These are phyloP conservation scores for Cyclocybe cylindracea DNA, from an alignment of 768 basidiomycete species.

Conservation along the genomic window DNA sequence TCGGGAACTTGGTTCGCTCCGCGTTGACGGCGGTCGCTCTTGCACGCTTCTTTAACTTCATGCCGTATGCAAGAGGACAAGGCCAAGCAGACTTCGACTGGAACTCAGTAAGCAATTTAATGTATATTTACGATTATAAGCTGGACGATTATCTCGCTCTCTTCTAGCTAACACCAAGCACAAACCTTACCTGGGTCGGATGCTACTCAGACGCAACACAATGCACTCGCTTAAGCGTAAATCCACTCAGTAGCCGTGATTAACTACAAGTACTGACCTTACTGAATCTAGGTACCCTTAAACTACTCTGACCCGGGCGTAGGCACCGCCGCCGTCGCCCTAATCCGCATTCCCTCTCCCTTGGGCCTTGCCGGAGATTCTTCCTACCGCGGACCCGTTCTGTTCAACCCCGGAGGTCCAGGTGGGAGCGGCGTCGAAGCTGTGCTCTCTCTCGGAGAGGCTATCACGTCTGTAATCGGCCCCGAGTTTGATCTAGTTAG, in stretches of 20 bases:
- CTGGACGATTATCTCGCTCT: too few species aligned
- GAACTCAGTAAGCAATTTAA: too few species aligned
- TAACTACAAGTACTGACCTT: background rate
- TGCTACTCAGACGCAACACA: slow-evolving; percentile 24
- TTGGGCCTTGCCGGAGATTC: slow-evolving; percentile 18
- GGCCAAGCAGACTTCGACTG: too few species aligned
- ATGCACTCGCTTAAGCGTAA: slow-evolving; percentile 33
- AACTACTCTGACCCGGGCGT: slow-evolving; percentile 42
- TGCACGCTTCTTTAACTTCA: too few species aligned
- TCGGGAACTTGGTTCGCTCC: too few species aligned
- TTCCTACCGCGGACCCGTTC: slow-evolving; percentile 42
- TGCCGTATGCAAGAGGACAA: too few species aligned
- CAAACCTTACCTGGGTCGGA: slow-evolving; percentile 25
- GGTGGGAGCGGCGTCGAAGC: slow-evolving; percentile 44
- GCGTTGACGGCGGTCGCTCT: too few species aligned
- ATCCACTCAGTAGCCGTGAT: too few species aligned
- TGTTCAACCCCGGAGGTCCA: slow-evolving; percentile 52
- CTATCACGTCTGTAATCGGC: slow-evolving; percentile 34
- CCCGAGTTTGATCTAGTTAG: slow-evolving; percentile 47
- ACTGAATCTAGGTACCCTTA: slow-evolving; percentile 38
- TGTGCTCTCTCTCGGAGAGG: slow-evolving; percentile 19
- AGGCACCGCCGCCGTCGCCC: slow-evolving; percentile 38
- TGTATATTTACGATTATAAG: too few species aligned
- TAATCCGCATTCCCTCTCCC: slow-evolving; percentile 39
- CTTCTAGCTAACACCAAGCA: slow-evolving; percentile 10